A percentile compares a stretch with the other conserved stretches of the same genome.
phyloP scores from a whole-genome alignment of 2,329 filamentous ascomycete genomes.

The Aureobasidium zeae region DNA sequence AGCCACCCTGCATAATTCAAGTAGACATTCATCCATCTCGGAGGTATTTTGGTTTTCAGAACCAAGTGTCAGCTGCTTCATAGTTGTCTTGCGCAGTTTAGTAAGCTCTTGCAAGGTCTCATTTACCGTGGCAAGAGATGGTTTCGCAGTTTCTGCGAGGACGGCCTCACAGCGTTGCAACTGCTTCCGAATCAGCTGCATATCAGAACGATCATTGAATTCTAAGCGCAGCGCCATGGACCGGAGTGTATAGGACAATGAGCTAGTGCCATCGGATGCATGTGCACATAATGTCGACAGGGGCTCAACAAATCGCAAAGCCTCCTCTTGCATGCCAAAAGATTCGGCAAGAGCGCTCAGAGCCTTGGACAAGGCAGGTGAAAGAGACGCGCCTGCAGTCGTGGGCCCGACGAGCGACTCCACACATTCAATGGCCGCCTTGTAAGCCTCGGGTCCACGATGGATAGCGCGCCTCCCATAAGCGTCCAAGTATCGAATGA shows the following conservation, averaged over 20 bases:
- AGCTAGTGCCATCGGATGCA: neutral
- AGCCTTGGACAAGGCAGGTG: neutral
- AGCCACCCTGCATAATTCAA: neutral
- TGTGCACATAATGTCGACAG: too few species aligned
- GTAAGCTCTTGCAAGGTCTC: neutral
- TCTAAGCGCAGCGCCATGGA: neutral
- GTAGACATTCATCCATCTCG: neutral
- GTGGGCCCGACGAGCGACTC: neutral
- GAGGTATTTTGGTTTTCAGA: neutral
- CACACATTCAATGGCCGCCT: neutral
- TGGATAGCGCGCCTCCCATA: constrained; percentile 33
- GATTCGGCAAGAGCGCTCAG: constrained; percentile 2
- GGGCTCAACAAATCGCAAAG: neutral
- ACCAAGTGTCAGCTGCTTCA: neutral
- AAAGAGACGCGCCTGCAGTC: neutral
- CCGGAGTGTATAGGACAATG: neutral
- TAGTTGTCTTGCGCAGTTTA: constrained; percentile 1
- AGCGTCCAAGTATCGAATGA: constrained; percentile 53
- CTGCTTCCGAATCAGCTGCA: neutral
- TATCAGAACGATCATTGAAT: neutral
- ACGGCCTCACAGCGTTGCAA: neutral
- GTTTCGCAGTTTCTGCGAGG: neutral
- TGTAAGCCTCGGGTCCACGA: neutral
- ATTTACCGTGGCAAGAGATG: neutral
- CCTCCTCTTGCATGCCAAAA: constrained; percentile 3